A percentile compares a stretch with the other conserved stretches of the same genome.
Evolutionary conservation across 208 protist genomes (phyloP).

Genomic region (Spongospora subterranea): DNA sequence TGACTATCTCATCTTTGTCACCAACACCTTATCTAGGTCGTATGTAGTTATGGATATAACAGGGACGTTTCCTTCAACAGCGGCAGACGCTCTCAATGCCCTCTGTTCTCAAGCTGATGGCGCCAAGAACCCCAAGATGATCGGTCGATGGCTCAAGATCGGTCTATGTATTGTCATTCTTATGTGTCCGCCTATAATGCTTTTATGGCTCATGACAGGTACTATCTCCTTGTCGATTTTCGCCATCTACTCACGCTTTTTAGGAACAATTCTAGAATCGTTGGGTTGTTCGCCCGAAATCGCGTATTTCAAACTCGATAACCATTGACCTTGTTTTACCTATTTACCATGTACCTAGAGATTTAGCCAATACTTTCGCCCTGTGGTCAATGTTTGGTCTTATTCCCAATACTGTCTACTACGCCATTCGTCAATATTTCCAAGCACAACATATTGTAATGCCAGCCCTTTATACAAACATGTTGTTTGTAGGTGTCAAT

Average conservation of each 20-base stretch:
- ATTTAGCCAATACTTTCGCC: not conserved
- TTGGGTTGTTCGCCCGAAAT: not conserved
- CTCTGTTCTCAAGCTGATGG: conserved; percentile 57
- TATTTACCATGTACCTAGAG: not conserved
- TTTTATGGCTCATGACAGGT: not conserved
- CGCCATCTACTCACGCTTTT: not conserved
- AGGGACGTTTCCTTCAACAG: conserved; percentile 16
- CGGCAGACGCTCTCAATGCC: conserved; percentile 24
- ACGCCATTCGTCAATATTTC: conserved; percentile 45
- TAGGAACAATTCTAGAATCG: not conserved
- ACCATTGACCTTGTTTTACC: not conserved
- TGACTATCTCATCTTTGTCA: too few species aligned
- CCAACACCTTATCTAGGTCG: not conserved
- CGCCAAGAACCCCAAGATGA: conserved; percentile 11
- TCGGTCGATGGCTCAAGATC: conserved; percentile 34
- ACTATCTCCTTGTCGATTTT: not conserved
- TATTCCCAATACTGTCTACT: conserved; percentile 35
- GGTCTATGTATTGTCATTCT: not conserved
- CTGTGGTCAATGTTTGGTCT: not conserved
- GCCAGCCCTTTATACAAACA: conserved; percentile 27
- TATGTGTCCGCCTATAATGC: conserved; percentile 44
- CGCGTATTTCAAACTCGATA: not conserved
- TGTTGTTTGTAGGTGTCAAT: conserved; percentile 51
- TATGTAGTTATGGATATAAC: conserved; percentile 50
- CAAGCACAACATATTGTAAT: conserved; percentile 52